Evolutionary conservation across 352 stramenopile species (phyloP).

Genomic region (Aphanomyces cochlioides): DNA sequence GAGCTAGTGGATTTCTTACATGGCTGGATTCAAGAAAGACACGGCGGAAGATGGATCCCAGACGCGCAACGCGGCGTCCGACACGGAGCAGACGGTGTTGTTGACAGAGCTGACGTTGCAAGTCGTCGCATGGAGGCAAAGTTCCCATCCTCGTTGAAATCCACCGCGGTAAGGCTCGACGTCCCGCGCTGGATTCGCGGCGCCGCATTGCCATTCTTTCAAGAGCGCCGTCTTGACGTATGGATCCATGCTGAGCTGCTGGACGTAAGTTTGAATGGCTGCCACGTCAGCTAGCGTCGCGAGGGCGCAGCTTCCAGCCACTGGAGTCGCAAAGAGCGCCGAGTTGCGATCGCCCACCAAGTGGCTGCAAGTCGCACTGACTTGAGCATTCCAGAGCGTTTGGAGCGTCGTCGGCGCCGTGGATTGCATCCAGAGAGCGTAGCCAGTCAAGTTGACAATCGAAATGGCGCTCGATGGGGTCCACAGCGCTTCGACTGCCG

Average conservation of each 20-base stretch:
- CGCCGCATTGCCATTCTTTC: constrained; percentile 63
- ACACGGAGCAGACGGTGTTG: constrained; percentile 45
- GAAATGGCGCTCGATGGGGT: constrained; percentile 13
- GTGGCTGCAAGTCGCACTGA: constrained; percentile 32
- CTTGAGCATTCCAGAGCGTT: constrained; percentile 40
- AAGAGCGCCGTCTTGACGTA: constrained; percentile 51
- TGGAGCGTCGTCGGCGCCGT: constrained; percentile 27
- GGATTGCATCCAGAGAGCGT: constrained; percentile 28
- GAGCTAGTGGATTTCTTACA: constrained; percentile 23
- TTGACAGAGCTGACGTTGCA: constrained; percentile 41
- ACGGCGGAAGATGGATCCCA: constrained; percentile 42
- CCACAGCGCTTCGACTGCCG: constrained; percentile 7
- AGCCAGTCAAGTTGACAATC: neutral
- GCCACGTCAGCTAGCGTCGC: constrained; percentile 40
- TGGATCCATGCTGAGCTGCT: constrained; percentile 25
- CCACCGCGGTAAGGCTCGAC: constrained; percentile 60
- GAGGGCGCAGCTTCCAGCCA: constrained; percentile 34
- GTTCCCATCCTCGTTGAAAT: constrained; percentile 47
- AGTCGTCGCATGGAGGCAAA: constrained; percentile 38
- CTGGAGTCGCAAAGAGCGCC: constrained; percentile 44
- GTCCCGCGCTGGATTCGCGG: constrained; percentile 38
- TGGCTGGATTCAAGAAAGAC: constrained; percentile 45
- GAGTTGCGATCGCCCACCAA: constrained; percentile 42
- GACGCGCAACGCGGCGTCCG: constrained; percentile 40
- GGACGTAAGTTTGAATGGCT: constrained; percentile 43